Evolutionary conservation across 116 monocot species (phyloP).

Genomic region (Trichopus zeylanicus): DNA sequence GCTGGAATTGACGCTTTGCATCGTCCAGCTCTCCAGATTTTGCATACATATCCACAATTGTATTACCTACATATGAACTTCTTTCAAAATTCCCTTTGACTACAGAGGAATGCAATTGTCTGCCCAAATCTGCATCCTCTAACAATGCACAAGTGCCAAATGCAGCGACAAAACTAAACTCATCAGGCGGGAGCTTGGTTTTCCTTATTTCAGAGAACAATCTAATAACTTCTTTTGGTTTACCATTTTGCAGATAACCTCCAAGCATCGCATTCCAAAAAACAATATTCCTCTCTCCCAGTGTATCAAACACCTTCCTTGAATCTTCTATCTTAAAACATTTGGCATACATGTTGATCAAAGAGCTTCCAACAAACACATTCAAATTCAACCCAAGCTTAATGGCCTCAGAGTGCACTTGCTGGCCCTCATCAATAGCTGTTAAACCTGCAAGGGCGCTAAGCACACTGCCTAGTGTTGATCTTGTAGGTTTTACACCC

Average conservation of each 20-base stretch:
- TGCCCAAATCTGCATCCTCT: constrained; percentile 27
- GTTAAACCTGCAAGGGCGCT: constrained; percentile 48
- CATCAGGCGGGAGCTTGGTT: constrained; percentile 21
- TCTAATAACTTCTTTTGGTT: constrained; percentile 13
- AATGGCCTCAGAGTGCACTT: constrained; percentile 43
- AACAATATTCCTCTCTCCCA: constrained; percentile 36
- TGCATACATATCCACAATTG: constrained; percentile 56
- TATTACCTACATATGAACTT: constrained; percentile 35
- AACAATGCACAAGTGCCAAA: constrained; percentile 38
- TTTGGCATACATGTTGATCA: constrained; percentile 63
- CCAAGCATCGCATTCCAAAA: constrained; percentile 70
- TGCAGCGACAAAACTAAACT: constrained; percentile 41
- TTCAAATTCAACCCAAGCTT: constrained; percentile 52
- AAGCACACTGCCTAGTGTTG: constrained; percentile 57
- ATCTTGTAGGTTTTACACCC: constrained; percentile 40
- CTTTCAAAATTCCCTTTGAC: constrained; percentile 26
- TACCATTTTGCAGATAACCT: constrained; percentile 33
- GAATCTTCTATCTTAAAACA: constrained; percentile 37
- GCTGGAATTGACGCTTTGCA: constrained; percentile 36
- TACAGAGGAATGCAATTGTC: constrained; percentile 35
- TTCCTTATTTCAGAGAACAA: constrained; percentile 44
- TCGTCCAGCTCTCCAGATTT: constrained; percentile 41
- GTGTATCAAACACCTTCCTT: constrained; percentile 29
- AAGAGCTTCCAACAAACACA: constrained; percentile 56
- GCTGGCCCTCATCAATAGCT: constrained; percentile 25